Evolutionary conservation across 768 basidiomycete species (phyloP), one percentile per base, ranked within the genome.

Genomic region (Rhodosporidiobolus sp.): DNA sequence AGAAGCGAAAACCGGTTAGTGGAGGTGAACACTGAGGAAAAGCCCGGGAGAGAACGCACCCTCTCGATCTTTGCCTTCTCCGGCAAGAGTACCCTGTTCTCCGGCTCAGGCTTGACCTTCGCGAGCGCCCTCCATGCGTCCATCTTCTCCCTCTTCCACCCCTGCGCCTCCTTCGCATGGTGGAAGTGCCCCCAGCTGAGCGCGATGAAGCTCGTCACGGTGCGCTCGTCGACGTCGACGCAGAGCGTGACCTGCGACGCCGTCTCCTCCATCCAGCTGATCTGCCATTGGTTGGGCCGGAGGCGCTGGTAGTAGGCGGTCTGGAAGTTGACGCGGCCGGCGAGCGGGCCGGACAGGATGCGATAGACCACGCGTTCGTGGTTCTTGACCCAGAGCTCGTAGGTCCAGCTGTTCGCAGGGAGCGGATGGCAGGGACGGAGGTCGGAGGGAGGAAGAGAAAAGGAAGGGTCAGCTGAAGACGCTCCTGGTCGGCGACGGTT

Each of bases 191-290:
- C 74, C 20, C 62, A 46, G 10, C 52, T 50, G 69, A 71, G 66
- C 3, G 48, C 32, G 43, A 74, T 65, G 59, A 57, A 57, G 14
- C 59, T 65, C 24, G 66, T 67, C 32, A 75, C 49, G 43, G 65
- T 57, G 61, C 64, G 70, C 45, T 70, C 53, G 34, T 12, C 30
- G 4, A 53, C 12, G 63, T 75, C 74, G 34, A 71, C 46, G 7
- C 32, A 35, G 30, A 75, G 52, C 12, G 66, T 65, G 12, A 75
- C 74, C 14, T 30, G 16, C 28, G 74, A 67, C 46, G 58, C 69
- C 7, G 74, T 75, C 58, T 75, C 74, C 24, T 75, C 74, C 45
- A 67, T 38, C 73, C 74, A 75, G 22, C 57, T 57, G 34, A 75
- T 56, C 30, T 68, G 69, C 74, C 74, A 75, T 3, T 71, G 53